Conservation (phyloP, 768 basidiomycete species). For the Lentinula detonsa region DNA sequence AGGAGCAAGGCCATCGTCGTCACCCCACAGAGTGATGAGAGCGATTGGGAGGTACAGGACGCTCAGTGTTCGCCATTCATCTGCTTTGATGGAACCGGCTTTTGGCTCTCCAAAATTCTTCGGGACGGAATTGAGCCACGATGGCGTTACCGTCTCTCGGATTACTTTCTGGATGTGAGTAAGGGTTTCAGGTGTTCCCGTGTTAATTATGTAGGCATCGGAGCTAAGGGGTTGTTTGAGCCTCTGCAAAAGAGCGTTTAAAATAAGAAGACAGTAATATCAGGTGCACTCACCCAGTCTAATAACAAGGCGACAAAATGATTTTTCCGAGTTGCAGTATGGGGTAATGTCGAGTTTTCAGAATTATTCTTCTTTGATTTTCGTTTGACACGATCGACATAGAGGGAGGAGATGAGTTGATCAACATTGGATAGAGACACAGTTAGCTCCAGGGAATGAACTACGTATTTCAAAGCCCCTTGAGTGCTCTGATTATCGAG, state of each 20-base stretch:
- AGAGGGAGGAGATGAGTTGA: background rate
- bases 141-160: constrained; percentile 14
- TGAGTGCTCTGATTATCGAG: background rate
- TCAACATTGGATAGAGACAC: background rate
- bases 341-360: too few species aligned
- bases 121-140: constrained; percentile 22
- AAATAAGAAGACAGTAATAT: background rate
- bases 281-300: background rate
- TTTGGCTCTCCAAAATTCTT: constrained; percentile 17
- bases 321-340: too few species aligned
- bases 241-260: background rate
- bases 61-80: constrained; percentile 24
- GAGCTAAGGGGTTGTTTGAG: background rate
- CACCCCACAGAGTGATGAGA: constrained; percentile 24
- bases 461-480: background rate
- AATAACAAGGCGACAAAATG: background rate
- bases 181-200: background rate
- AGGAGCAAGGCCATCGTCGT: background rate
- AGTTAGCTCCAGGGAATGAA: background rate
- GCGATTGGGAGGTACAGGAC: constrained; percentile 28
- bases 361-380: background rate
- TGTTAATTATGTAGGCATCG: background rate
- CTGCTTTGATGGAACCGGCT: constrained; percentile 30
- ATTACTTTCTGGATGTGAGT: constrained; percentile 18
- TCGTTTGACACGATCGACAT: background rate